Evolutionary conservation across 140 eudicot genomes (phyloP).

Genomic region (Anethum foeniculum): DNA sequence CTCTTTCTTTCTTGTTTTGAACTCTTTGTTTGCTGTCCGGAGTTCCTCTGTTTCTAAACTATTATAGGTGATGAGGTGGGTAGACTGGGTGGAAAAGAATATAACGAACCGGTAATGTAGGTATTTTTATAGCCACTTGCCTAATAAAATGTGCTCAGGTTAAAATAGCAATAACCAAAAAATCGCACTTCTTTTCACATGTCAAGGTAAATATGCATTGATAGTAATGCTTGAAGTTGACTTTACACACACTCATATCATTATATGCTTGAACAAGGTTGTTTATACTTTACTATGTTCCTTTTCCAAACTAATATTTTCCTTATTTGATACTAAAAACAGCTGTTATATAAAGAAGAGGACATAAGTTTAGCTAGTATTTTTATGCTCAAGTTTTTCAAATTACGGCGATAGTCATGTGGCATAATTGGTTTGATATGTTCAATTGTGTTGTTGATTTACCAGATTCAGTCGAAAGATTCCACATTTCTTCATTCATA

Average conservation of each 20-base stretch:
- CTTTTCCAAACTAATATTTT: background rate
- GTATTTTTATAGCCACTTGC: background rate
- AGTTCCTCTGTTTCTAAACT: background rate
- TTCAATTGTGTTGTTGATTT: constrained; percentile 7
- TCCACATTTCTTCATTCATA: constrained; percentile 82
- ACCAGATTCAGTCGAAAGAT: constrained; percentile 93
- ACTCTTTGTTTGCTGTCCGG: background rate
- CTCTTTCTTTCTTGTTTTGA: background rate
- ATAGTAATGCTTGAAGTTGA: background rate
- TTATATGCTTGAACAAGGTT: background rate
- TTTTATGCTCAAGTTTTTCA: background rate
- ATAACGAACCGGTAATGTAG: background rate
- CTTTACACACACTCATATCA: background rate
- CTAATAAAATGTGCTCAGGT: background rate
- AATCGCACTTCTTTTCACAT: background rate
- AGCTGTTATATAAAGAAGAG: background rate
- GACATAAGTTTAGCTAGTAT: background rate
- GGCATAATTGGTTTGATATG: background rate
- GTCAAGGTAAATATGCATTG: no score
- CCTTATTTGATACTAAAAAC: background rate
- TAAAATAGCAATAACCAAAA: no score
- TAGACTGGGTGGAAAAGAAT: background rate
- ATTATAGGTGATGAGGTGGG: background rate
- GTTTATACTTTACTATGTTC: background rate
- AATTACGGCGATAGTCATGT: background rate